These are phyloP conservation scores for Cytospora paraplurivora DNA, from an alignment of 2,329 filamentous ascomycete genomes.

Conservation along the genomic window DNA sequence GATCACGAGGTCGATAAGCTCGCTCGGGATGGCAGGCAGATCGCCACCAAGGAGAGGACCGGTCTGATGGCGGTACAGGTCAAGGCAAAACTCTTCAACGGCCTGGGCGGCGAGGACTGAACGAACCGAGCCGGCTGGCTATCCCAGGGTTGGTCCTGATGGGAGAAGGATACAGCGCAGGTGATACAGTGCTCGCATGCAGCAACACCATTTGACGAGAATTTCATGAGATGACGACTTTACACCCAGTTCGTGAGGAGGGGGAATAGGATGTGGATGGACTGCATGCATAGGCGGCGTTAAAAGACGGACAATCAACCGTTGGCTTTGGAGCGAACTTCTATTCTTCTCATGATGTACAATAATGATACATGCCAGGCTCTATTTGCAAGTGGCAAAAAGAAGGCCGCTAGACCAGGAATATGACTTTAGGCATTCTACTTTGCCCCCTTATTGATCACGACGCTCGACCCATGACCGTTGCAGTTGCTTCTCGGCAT, in stretches of 20 bases:
- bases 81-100: slow-evolving; percentile 64
- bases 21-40: slow-evolving; percentile 60
- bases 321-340: slow-evolving; percentile 20
- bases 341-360: slow-evolving; percentile 18
- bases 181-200: slow-evolving; percentile 10
- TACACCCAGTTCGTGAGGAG: not conserved
- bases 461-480: slow-evolving; percentile 2
- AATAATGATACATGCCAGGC: slow-evolving; percentile 19
- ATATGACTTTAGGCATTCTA: not conserved
- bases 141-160: not conserved
- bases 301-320: slow-evolving; percentile 24
- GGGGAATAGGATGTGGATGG: not conserved
- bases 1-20: slow-evolving; percentile 61
- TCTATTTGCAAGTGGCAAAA: not conserved
- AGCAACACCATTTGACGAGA: slow-evolving; percentile 5
- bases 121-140: not conserved
- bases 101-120: slow-evolving; percentile 36
- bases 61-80: slow-evolving; percentile 64
- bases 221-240: slow-evolving; percentile 10
- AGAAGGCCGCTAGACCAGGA: not conserved
- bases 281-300: slow-evolving; percentile 25
- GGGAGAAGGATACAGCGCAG: not conserved
- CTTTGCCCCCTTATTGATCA: not conserved
- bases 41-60: slow-evolving; percentile 64
- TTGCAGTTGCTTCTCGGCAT: not conserved